Evolutionary conservation across 1,139 yeast genomes (phyloP), one percentile per base, ranked within the genome.

Genomic region (Suhomyces yuchorum): DNA sequence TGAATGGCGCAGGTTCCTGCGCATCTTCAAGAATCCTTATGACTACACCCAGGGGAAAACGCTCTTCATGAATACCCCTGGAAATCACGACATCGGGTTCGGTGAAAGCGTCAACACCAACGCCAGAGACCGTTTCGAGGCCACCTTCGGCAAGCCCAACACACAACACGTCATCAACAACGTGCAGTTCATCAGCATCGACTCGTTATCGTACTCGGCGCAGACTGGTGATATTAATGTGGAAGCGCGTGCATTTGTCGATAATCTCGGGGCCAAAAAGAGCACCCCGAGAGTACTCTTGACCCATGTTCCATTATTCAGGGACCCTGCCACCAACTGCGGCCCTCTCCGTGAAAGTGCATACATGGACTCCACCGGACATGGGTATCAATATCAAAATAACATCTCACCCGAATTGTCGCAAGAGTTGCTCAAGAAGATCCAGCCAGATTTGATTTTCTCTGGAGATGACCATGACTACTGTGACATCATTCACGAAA

Each of bases 81-180:
- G 85, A 2, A 80, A 80, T 56, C 85, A 80, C 56, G 85, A 80
- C 61, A 73, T 80, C 35, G 85, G 85, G 1, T 77, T 74, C 61
- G 82, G 77, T 7, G 68, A 78, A 55, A 75, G 75, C 8, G 81
- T 80, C 20, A 69, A 71, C 26, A 17, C 57, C 3, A 56, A 63
- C 8, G 63, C 77, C n/a, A 55, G 77, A 32, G 59, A 59, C 1
- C 61, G 84, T 40, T 80, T 78, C 50, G 54, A 52, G 20, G 46
- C 60, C 15, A 59, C 62, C 22, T 80, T 79, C 58, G 84, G 82
- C 2, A 47, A 54, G 4, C 63, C 77, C 1, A 80, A 80, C 56
- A 49, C 52, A 2, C 50, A 68, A 1, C 48, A 58, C 23, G 51
- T 56, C 6, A 62, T 69, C 17, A 59, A 68, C 40, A 67, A 67